Evolutionary conservation across 495 filamentous ascomycete genomes (phyloP), one percentile per base, ranked within the genome.

Genomic region (Penicillium waksmanii): DNA sequence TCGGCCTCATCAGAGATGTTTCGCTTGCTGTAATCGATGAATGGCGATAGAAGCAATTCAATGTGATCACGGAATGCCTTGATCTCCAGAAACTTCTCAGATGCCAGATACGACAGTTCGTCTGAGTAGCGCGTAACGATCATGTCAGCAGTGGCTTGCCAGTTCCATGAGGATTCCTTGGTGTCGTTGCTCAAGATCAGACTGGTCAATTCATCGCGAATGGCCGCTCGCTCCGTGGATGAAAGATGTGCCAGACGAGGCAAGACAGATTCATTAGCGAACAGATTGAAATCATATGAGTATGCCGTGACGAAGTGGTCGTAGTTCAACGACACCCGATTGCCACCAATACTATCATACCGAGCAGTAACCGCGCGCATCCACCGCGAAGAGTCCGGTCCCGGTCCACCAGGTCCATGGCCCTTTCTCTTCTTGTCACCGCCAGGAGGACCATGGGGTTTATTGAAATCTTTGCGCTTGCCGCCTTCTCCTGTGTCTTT

Each of bases 141-240:
- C 82, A 86, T 82, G 56, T 90, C 87, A 0, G 77, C 76, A 27
- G 85, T 76, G 0, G 71, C 78, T 60, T 88, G 87, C 87, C 87
- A 90, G 56, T 88, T 74, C 33, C 80, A 67, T 25, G 59, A 56
- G 5, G 49, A 13, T 33, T 62, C 58, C 12, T 56, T 17, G 12
- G 68, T 23, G 34, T 66, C 62, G 51, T 63, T 61, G 10, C 63
- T 60, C 38, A 65, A 36, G 15, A 85, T 73, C 15, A 82, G 63
- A 3, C 65, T 55, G 11, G 63, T 63, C 2, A 87, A 62, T 15
- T 82, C 78, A 3, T 64, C 56, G 38, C 72, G 75, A 13, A 88
- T 72, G 0, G 61, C 63, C 2, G 64, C 61, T n/a, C 84, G 64
- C 33, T 81, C 71, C 3, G 59, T 65, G 1, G 61, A 12, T 9